Evolutionary conservation across 257 asterid species (phyloP), one percentile per base, ranked within the genome.

Genomic region (Ocimum tenuiflorum): DNA sequence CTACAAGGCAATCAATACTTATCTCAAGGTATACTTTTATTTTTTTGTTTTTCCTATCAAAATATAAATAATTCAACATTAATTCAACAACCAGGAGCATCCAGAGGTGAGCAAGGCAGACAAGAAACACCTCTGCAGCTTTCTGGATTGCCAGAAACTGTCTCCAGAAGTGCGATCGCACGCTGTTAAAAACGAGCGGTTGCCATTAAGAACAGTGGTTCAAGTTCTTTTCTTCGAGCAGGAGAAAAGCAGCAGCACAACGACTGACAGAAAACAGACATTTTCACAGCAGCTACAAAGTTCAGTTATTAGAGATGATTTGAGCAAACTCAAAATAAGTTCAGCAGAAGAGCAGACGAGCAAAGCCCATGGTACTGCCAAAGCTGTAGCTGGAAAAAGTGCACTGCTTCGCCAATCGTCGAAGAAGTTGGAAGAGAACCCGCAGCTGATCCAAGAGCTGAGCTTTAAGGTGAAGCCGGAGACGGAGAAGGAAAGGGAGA

Each of bases 141-240:
- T 74, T 33, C 80, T 87, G 10, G 92, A 87, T 65, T 78, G 91
- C 83, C 84, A 79, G 24, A 85, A 87, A 51, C 62, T 87, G 70
- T 79, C 95, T 0, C 81, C 85, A 1, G 82, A 82, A 36, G 75
- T 75, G 18, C 81, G 89, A 1, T 69, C 80, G 1, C 89, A 87
- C 51, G 92, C 78, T 0, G 86, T 79, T 24, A 81, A 72, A 70
- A 87, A 87, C 31, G 95, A 87, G 54, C 79, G 57, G 3, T 68
- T 87, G 45, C 95, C 95, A 8, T 43, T 87, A 73, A 77, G 95
- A 73, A 82, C 85, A 0, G 84, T 87, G 38, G 92, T 87, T 71
- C 95, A 83, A 66, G 74, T 82, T 31, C 91, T 88, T 65, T 88
- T 81, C 82, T 82, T 77, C 63, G 91, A 86, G 43, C 85, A 80